Conservation (phyloP, 306 rosid species). For the cucumber (Cucumis sativus) region DNA sequence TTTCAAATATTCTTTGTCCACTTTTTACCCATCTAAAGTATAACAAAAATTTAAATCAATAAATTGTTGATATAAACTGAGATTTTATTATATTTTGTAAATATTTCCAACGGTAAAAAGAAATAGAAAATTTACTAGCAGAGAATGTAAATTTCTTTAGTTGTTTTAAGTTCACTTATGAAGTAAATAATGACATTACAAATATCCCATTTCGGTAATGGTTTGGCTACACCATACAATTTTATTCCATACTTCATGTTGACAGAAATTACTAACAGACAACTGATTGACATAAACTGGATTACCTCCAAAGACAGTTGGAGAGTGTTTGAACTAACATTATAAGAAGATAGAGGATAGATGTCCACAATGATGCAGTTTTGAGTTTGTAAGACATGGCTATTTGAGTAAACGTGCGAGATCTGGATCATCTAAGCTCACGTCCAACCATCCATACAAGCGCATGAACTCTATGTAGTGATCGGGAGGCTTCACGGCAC, state of each 20-base stretch:
- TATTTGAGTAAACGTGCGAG: slow-evolving; percentile 53
- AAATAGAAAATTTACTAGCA: neutral
- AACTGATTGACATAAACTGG: neutral
- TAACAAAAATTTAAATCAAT: too few species aligned
- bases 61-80: too few species aligned
- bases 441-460: slow-evolving; percentile 61
- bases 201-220: neutral
- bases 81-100: too few species aligned
- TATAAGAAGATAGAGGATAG: neutral
- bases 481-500: slow-evolving; percentile 52
- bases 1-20: too few species aligned
- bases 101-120: too few species aligned
- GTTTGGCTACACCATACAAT: neutral
- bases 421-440: slow-evolving; percentile 52
- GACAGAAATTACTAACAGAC: neutral
- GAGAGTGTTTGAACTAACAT: neutral
- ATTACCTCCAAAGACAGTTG: neutral
- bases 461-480: slow-evolving; percentile 61
- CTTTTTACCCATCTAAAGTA: too few species aligned
- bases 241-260: neutral
- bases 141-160: neutral
- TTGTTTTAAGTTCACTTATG: neutral
- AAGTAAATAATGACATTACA: neutral
- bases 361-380: neutral
- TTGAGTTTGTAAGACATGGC: neutral